These are phyloP conservation scores for Liquidambar formosana DNA, from an alignment of 164 flowering plant species.

Conservation along the genomic window DNA sequence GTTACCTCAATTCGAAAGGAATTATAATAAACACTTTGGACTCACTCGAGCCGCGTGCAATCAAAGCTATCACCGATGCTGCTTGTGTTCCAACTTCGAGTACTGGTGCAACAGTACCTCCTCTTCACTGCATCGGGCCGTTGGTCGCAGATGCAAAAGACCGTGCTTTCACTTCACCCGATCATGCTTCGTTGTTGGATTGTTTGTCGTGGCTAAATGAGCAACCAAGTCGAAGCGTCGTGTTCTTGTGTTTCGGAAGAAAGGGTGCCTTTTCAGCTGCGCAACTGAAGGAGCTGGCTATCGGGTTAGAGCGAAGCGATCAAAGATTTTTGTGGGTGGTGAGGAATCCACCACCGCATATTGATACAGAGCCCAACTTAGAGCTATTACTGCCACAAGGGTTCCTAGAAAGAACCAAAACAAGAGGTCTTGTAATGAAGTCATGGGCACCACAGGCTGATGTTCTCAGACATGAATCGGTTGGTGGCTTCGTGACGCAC, in stretches of 20 bases:
- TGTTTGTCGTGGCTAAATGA: background rate
- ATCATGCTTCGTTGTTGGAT: too few species aligned
- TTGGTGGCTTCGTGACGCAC: background rate
- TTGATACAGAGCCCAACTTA: background rate
- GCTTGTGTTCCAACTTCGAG: background rate
- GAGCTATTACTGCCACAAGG: constrained; percentile 5
- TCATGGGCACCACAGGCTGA: constrained; percentile 16
- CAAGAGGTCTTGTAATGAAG: constrained; percentile 1
- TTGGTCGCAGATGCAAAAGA: background rate
- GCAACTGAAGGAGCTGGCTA: background rate
- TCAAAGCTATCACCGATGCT: constrained; percentile 1
- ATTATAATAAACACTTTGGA: constrained; percentile 12
- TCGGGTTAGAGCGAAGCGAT: background rate
- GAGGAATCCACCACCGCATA: background rate
- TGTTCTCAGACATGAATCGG: background rate
- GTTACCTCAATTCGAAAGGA: constrained; percentile 1
- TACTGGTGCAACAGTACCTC: background rate
- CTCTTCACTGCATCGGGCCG: constrained; percentile 13
- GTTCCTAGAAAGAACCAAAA: constrained; percentile 7
- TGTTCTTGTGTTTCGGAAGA: too few species aligned
- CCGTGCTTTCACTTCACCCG: background rate
- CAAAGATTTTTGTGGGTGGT: background rate
- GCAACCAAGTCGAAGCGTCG: background rate
- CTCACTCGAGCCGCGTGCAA: constrained; percentile 1
- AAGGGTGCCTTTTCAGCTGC: background rate